Conservation (phyloP, 1,284 basidiomycete genomes). For the Microstroma glucosiphilum region DNA sequence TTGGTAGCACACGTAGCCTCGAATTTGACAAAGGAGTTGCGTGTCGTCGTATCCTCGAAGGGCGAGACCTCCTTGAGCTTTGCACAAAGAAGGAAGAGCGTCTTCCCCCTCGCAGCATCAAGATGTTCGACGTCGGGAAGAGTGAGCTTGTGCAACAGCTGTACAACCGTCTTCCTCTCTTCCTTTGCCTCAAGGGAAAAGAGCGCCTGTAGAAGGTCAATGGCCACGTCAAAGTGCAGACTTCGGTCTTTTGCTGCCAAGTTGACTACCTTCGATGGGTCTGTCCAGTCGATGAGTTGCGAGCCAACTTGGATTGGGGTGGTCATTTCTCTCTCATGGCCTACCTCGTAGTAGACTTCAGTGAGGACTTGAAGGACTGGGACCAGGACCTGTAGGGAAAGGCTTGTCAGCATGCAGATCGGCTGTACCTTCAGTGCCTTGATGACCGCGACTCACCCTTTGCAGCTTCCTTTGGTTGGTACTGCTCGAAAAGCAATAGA, state of each 20-base stretch:
- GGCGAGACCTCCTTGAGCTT: conserved; percentile 20
- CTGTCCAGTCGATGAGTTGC: conserved; percentile 87
- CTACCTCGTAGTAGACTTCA: conserved; percentile 65
- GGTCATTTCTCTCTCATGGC: conserved; percentile 72
- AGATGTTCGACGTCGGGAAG: conserved; percentile 63
- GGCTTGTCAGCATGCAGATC: not conserved
- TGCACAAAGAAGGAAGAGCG: conserved; percentile 1
- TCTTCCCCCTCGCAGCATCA: conserved; percentile 53
- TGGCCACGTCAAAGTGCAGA: conserved; percentile 72
- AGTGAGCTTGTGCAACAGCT: conserved; percentile 71
- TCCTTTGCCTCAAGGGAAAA: conserved; percentile 54
- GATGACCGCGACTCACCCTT: conserved; percentile 56
- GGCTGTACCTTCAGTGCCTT: not conserved
- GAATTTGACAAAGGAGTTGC: conserved; percentile 68
- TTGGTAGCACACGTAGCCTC: conserved; percentile 52
- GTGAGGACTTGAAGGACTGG: conserved; percentile 66
- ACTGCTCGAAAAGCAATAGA: conserved; percentile 79
- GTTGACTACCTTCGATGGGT: conserved; percentile 72
- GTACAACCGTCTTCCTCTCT: conserved; percentile 65
- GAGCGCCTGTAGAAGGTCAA: conserved; percentile 63
- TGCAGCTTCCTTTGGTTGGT: conserved; percentile 74
- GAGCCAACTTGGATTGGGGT: conserved; percentile 71
- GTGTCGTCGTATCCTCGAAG: conserved; percentile 59
- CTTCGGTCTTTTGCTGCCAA: conserved; percentile 52
- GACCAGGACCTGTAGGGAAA: conserved; percentile 63